phyloP scores from a whole-genome alignment of 371 early-diverging fungal genomes.

The Parasitella parasitica region DNA sequence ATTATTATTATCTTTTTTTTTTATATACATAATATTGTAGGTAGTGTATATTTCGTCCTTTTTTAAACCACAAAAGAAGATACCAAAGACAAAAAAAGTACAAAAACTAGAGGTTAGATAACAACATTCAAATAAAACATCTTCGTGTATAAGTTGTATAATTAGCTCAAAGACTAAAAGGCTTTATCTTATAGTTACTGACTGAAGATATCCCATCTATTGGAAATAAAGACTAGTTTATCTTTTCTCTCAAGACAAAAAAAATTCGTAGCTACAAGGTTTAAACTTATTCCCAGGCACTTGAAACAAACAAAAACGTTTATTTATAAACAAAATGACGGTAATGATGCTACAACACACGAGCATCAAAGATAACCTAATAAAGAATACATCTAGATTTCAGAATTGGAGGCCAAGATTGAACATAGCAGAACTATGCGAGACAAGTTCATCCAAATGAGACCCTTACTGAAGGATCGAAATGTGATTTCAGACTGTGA shows the following conservation, averaged over 20 bases:
- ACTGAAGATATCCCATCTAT: neutral
- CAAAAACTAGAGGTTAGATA: neutral
- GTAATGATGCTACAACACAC: constrained; percentile 5
- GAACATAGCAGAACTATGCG: constrained; percentile 67
- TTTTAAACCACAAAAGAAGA: neutral
- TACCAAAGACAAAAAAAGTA: neutral
- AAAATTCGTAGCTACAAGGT: neutral
- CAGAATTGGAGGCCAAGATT: constrained; percentile 56
- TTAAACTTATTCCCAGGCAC: constrained; percentile 8
- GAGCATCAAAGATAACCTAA: neutral
- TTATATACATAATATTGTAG: too few relatives aligned
- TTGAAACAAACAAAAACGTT: constrained; percentile 3
- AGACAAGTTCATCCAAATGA: constrained; percentile 70
- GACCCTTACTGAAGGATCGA: constrained; percentile 65
- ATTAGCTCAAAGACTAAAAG: too few relatives aligned
- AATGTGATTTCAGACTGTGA: constrained; percentile 78
- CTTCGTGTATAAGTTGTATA: neutral
- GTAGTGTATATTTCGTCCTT: too few relatives aligned
- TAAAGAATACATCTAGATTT: constrained; percentile 31
- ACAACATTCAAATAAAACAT: neutral
- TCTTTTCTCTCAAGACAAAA: neutral
- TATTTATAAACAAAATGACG: constrained; percentile 15
- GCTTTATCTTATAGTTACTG: too few relatives aligned
- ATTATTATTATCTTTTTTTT: too few relatives aligned
- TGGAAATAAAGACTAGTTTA: neutral